Percentiles rank a stretch among this genome's conserved stretches.
Conservation (phyloP, 2,329 filamentous ascomycete genomes). For the Beauveria sp. region DNA sequence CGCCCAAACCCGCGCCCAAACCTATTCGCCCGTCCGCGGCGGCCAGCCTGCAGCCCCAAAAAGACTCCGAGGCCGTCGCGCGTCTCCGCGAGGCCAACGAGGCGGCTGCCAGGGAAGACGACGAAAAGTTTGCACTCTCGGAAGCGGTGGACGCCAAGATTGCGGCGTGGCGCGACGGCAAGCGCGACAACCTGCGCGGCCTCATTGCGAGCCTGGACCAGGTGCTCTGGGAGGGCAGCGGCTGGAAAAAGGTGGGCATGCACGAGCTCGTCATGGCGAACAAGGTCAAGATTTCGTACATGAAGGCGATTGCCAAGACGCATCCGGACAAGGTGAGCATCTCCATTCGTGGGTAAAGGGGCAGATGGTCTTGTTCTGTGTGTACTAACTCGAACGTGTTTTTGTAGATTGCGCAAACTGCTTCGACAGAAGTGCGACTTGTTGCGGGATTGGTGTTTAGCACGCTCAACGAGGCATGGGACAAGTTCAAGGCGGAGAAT, state of each 20-base stretch:
- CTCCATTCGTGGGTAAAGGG: background rate
- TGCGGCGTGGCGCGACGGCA: slow-evolving; percentile 77
- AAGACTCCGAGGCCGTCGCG: slow-evolving; percentile 68
- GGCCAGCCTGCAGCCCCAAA: slow-evolving; percentile 34
- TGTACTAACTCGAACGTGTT: slow-evolving; percentile 4
- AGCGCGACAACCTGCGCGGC: slow-evolving; percentile 85
- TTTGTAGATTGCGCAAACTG: slow-evolving; percentile 53
- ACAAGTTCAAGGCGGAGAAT: slow-evolving; percentile 65
- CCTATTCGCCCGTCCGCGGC: slow-evolving; percentile 35
- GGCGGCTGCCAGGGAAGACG: slow-evolving; percentile 77
- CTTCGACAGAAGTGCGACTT: slow-evolving; percentile 57
- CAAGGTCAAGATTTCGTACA: slow-evolving; percentile 95
- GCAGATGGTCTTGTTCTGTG: background rate
- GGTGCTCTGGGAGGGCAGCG: slow-evolving; percentile 84
- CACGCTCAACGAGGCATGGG: slow-evolving; percentile 65
- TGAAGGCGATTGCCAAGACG: slow-evolving; percentile 98
- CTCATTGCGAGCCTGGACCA: slow-evolving; percentile 78
- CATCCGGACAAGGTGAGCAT: slow-evolving; percentile 91
- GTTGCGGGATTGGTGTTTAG: slow-evolving; percentile 60
- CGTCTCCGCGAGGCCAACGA: slow-evolving; percentile 76
- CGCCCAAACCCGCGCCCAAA: slow-evolving; percentile 24
- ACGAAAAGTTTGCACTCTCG: slow-evolving; percentile 83
- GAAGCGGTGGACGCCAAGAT: slow-evolving; percentile 80
- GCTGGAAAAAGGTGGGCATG: slow-evolving; percentile 96
- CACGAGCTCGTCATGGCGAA: slow-evolving; percentile 86